Percentiles rank a stretch among this genome's conserved stretches.
Conservation (phyloP, 495 filamentous ascomycete species). For the Neurospora sp. region DNA sequence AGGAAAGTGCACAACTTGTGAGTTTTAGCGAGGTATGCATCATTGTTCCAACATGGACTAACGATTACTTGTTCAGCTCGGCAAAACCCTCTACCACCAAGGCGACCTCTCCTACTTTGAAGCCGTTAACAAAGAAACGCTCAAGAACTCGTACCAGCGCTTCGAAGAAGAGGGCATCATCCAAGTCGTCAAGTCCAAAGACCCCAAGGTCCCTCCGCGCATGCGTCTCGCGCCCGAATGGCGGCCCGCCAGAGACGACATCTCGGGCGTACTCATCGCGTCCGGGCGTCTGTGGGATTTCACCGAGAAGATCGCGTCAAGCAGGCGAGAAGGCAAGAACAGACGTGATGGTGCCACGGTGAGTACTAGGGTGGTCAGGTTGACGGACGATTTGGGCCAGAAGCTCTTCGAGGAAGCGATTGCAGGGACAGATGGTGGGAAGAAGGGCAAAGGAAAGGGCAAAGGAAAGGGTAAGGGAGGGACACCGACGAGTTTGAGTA, state of each 20-base stretch:
- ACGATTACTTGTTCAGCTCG: conserved; percentile 47
- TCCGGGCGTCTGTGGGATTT: conserved; percentile 81
- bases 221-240: conserved; percentile 68
- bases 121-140: conserved; percentile 92
- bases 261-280: conserved; percentile 50
- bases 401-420: conserved; percentile 38
- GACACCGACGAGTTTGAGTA: conserved; percentile 25
- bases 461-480: conserved; percentile 21
- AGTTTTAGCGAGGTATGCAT: conserved; percentile 11
- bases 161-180: conserved; percentile 90
- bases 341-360: conserved; percentile 85
- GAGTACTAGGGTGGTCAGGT: conserved; percentile 63
- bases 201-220: conserved; percentile 43
- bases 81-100: conserved; percentile 96
- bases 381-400: conserved; percentile 52
- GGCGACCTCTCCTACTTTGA: conserved; percentile 95
- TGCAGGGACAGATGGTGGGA: not conserved
- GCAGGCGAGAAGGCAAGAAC: conserved; percentile 87
- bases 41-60: not conserved
- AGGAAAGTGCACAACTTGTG: conserved; percentile 76
- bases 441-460: conserved; percentile 6
- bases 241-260: conserved; percentile 56
- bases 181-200: conserved; percentile 54
- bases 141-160: conserved; percentile 82
- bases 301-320: conserved; percentile 73